Conservation (phyloP, 2,329 filamentous ascomycete genomes). For the Verticillium alfalfae region DNA sequence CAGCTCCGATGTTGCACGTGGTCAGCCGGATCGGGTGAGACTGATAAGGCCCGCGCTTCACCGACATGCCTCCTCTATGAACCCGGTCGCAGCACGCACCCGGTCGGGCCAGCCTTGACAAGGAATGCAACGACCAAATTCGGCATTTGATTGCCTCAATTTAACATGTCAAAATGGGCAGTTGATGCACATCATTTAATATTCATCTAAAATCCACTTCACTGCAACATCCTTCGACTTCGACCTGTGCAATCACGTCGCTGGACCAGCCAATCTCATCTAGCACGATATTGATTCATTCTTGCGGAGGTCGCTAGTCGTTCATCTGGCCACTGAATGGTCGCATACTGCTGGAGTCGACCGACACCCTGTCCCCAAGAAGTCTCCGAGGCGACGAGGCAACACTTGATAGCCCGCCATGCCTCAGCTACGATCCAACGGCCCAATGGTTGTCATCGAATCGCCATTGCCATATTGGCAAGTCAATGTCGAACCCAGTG, state of each 20-base stretch:
- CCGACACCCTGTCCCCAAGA: no score
- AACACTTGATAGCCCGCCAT: neutral
- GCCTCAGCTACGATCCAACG: neutral
- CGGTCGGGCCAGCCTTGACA: neutral
- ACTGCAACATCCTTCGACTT: no score
- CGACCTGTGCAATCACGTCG: no score
- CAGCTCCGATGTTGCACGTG: neutral
- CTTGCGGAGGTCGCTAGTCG: no score
- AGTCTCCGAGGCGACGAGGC: neutral
- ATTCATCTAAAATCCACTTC: neutral
- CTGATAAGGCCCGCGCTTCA: neutral
- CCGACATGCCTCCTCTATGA: neutral
- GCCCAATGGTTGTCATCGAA: neutral
- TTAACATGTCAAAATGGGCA: neutral
- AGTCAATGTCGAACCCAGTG: conserved; percentile 62
- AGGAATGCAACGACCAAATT: neutral
- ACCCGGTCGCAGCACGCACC: neutral
- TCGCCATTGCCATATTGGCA: conserved; percentile 66
- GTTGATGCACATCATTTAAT: neutral
- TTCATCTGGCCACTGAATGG: no score
- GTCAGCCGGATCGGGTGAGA: neutral
- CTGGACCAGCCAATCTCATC: no score
- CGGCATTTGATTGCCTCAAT: neutral
- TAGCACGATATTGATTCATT: neutral
- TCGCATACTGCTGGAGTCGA: no score